phyloP scores from a whole-genome alignment of 73 alveolate species.

The Tetrahymena malaccensis region DNA sequence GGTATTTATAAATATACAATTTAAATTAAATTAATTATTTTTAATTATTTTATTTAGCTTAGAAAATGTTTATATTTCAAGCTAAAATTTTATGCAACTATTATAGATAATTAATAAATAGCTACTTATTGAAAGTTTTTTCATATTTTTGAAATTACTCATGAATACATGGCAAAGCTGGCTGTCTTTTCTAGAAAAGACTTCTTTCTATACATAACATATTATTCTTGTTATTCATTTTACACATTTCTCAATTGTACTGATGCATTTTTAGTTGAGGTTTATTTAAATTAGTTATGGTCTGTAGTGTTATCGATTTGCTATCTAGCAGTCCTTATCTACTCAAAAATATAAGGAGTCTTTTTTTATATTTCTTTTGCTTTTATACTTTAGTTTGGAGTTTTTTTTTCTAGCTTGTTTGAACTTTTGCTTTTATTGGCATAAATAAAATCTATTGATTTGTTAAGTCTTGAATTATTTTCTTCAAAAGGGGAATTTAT shows the following conservation, averaged over 20 bases:
- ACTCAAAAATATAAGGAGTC: not conserved
- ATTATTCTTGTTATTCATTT: not conserved
- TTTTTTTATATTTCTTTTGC: not conserved
- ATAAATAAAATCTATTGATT: not conserved
- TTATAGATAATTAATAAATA: no score
- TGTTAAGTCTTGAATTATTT: not conserved
- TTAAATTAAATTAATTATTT: no score
- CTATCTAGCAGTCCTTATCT: not conserved
- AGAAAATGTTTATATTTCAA: no score
- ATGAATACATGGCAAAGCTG: not conserved
- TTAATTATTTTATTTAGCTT: no score
- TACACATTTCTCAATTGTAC: not conserved
- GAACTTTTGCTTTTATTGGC: not conserved
- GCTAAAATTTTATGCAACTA: no score
- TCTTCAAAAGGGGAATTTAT: not conserved
- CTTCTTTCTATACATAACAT: not conserved
- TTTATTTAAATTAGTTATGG: not conserved
- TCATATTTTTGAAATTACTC: not conserved
- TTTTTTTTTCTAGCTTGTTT: not conserved
- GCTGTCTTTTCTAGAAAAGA: not conserved
- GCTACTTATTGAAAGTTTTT: no score
- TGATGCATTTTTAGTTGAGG: not conserved
- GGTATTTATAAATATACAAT: no score
- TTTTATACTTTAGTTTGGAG: not conserved
- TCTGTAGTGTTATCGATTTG: not conserved